phyloP scores from a whole-genome alignment of 345 rosid species.

The Lagerstroemia speciosa region DNA sequence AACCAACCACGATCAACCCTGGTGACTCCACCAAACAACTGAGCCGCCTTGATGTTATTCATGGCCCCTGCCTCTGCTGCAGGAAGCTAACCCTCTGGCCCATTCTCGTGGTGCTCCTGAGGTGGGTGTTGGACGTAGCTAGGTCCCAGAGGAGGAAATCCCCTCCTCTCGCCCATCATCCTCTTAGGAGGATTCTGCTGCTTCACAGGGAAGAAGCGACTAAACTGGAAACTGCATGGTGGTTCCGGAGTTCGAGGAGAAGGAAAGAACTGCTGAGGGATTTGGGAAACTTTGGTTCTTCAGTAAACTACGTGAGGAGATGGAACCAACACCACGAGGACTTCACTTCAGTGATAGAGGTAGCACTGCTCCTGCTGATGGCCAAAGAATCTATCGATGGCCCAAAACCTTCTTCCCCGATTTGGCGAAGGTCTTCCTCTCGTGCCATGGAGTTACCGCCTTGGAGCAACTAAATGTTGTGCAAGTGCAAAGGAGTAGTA shows the following conservation, averaged over 20 bases:
- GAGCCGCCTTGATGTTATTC: slow-evolving; percentile 1
- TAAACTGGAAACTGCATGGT: neutral
- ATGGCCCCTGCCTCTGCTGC: neutral
- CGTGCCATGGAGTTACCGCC: neutral
- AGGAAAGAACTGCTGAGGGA: neutral
- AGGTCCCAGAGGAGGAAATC: neutral
- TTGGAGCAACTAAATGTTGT: neutral
- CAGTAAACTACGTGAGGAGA: neutral
- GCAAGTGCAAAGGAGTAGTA: too few relatives aligned
- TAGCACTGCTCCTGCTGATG: neutral
- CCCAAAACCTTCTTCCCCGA: slow-evolving; percentile 1
- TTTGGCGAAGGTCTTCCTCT: neutral
- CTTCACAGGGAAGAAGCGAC: neutral
- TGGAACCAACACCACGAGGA: neutral
- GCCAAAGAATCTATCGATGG: neutral
- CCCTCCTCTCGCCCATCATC: neutral
- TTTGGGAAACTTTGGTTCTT: neutral
- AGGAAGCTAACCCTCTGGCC: neutral
- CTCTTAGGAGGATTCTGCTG: neutral
- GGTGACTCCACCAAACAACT: neutral
- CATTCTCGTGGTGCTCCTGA: neutral
- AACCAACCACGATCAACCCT: neutral
- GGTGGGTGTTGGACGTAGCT: neutral
- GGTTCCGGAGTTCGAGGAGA: neutral
- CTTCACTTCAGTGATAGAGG: neutral